Conservation (phyloP, 2,329 filamentous ascomycete genomes). For the Aspergillus aculeatinus region DNA sequence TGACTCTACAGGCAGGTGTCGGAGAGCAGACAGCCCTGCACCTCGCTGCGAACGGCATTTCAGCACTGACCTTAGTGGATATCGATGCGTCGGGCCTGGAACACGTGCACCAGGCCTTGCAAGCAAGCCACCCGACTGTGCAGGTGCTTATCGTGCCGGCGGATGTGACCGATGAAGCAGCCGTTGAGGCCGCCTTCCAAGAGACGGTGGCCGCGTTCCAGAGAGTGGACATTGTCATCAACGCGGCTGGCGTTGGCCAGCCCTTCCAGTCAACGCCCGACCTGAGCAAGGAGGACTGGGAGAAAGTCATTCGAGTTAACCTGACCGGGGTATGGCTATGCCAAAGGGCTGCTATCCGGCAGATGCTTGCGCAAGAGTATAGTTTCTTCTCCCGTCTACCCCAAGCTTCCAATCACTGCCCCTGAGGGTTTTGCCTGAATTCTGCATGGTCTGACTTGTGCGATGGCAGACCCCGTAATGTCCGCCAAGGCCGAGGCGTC, state of each 20-base stretch:
- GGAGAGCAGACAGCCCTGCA: constrained; percentile 6
- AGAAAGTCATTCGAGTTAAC: constrained; percentile 3
- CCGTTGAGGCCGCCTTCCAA: constrained; percentile 1
- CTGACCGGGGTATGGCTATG: constrained; percentile 10
- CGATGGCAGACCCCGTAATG: neutral
- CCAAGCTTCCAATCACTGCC: no score
- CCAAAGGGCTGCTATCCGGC: constrained; percentile 4
- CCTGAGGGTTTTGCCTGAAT: neutral
- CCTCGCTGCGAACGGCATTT: constrained; percentile 4
- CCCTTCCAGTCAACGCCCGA: neutral
- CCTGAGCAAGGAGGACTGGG: neutral
- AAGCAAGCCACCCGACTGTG: neutral
- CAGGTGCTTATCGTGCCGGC: neutral
- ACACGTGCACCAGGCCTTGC: neutral
- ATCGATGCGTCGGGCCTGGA: neutral
- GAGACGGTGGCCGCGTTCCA: neutral
- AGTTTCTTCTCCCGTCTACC: constrained; percentile 1
- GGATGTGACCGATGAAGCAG: constrained; percentile 5
- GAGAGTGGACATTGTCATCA: constrained; percentile 9
- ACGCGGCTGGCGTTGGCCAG: constrained; percentile 6
- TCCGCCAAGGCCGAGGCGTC: constrained; percentile 3
- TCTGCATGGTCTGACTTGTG: neutral
- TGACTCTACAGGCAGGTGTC: constrained; percentile 4
- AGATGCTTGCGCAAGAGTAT: constrained; percentile 15
- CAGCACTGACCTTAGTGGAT: constrained; percentile 3